Evolutionary conservation across 192 early-diverging fungal genomes (phyloP).

Genomic region (Mortierella claussenii): DNA sequence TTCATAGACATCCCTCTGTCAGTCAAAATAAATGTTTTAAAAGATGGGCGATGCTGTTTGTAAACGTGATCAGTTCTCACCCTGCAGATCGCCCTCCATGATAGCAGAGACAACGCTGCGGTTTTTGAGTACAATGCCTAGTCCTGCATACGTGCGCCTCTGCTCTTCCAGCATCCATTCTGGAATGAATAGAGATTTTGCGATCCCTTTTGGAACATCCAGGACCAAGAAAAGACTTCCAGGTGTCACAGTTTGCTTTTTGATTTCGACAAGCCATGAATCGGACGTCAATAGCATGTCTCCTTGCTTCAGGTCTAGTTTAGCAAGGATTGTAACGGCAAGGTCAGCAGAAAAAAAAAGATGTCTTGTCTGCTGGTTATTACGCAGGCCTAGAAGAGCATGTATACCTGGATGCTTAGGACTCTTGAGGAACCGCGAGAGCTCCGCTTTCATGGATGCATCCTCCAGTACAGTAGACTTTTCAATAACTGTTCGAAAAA

Average conservation of each 20-base stretch:
- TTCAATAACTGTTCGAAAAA: slow-evolving; percentile 22
- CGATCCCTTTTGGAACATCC: slow-evolving; percentile 21
- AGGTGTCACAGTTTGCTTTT: slow-evolving; percentile 8
- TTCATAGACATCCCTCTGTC: too few species aligned
- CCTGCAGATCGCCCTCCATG: slow-evolving; percentile 26
- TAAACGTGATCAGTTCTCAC: too few species aligned
- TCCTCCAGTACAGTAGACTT: slow-evolving; percentile 34
- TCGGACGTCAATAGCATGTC: slow-evolving; percentile 19
- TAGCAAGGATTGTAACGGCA: not conserved
- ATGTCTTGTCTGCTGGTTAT: too few species aligned
- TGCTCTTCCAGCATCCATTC: slow-evolving; percentile 18
- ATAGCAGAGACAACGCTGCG: slow-evolving; percentile 14
- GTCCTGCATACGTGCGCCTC: not conserved
- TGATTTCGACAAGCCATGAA: slow-evolving; percentile 41
- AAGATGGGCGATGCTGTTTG: too few species aligned
- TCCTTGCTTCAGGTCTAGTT: slow-evolving; percentile 7
- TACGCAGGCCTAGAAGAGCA: too few species aligned
- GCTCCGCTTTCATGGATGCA: not conserved
- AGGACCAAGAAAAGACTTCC: slow-evolving; percentile 38
- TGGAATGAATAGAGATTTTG: slow-evolving; percentile 33
- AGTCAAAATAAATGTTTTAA: too few species aligned
- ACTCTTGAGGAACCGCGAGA: slow-evolving; percentile 22
- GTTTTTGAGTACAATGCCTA: slow-evolving; percentile 28
- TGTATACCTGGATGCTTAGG: slow-evolving; percentile 34
- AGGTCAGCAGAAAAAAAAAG: too few species aligned